These are phyloP conservation scores for Aspergillus fumigatus DNA, from an alignment of 2,329 filamentous ascomycete genomes.

Conservation along the genomic window DNA sequence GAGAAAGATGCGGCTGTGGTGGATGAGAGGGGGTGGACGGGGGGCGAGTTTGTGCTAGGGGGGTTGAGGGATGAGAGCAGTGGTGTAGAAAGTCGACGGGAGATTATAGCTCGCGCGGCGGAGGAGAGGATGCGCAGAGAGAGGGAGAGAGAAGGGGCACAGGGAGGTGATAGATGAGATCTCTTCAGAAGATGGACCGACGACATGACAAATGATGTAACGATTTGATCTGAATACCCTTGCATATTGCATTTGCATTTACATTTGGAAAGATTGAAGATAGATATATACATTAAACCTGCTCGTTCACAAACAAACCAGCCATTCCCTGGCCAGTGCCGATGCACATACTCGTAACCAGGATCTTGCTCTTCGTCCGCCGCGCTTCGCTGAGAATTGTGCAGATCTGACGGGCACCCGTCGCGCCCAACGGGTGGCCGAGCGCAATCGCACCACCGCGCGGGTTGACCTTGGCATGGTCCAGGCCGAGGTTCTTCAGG, in stretches of 20 bases:
- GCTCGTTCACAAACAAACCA: conserved; percentile 62
- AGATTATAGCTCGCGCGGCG: conserved; percentile 69
- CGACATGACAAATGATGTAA: conserved; percentile 1
- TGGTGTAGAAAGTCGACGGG: conserved; percentile 59
- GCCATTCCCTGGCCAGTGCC: conserved; percentile 65
- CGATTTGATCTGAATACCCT: background rate
- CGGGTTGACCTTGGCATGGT: conserved; percentile 76
- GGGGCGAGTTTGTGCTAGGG: conserved; percentile 72
- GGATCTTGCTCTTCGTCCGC: conserved; percentile 80
- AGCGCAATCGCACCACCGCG: conserved; percentile 90
- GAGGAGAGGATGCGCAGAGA: conserved; percentile 61
- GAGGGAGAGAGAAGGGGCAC: conserved; percentile 37
- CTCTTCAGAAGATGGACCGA: background rate
- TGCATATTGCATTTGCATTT: background rate
- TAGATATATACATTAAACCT: conserved; percentile 30
- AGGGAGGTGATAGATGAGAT: conserved; percentile 14
- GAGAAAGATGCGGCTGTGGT: conserved; percentile 49
- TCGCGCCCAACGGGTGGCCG: conserved; percentile 86
- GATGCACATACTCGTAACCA: conserved; percentile 88
- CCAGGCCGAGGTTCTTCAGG: conserved; percentile 60
- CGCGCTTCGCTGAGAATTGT: conserved; percentile 83
- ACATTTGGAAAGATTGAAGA: background rate
- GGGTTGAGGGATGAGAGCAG: conserved; percentile 43
- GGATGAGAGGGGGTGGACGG: conserved; percentile 72
- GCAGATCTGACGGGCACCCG: conserved; percentile 83